Evolutionary conservation across 2,329 filamentous ascomycete genomes (phyloP).

Genomic region (Cladosporium cucumerinum): DNA sequence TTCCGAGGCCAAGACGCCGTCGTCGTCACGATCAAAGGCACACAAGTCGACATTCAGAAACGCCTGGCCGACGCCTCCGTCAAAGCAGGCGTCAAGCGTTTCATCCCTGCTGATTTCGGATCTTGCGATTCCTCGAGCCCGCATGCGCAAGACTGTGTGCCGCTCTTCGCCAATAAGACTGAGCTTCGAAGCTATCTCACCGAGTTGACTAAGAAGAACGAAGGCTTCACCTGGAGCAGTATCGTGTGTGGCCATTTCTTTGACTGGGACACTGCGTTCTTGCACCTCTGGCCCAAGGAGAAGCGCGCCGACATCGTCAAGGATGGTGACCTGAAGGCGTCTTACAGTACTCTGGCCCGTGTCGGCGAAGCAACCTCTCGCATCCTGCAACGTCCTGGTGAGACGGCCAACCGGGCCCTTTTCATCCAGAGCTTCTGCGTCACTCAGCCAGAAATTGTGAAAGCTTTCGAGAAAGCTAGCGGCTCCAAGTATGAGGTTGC

Average conservation of each 20-base stretch:
- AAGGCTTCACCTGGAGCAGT: constrained; percentile 56
- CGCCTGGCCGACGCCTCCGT: constrained; percentile 57
- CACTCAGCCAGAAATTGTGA: constrained; percentile 57
- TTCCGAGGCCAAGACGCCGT: constrained; percentile 58
- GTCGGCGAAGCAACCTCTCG: constrained; percentile 53
- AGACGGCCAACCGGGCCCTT: constrained; percentile 58
- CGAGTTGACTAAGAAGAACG: constrained; percentile 34
- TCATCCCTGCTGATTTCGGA: constrained; percentile 60
- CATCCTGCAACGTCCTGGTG: constrained; percentile 48
- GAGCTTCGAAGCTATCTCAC: constrained; percentile 52
- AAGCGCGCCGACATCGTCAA: constrained; percentile 56
- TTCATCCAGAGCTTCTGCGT: constrained; percentile 56
- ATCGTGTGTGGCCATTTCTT: constrained; percentile 60
- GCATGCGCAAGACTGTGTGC: constrained; percentile 41
- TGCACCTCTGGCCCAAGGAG: constrained; percentile 50
- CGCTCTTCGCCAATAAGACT: constrained; percentile 52
- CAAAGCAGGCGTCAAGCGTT: constrained; percentile 58
- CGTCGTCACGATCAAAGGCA: constrained; percentile 46
- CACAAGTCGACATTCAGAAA: constrained; percentile 44
- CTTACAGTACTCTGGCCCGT: constrained; percentile 49
- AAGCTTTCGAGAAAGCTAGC: constrained; percentile 50
- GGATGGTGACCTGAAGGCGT: constrained; percentile 52
- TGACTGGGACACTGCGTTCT: constrained; percentile 57
- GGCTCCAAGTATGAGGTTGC: constrained; percentile 49
- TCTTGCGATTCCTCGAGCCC: constrained; percentile 39